These are phyloP conservation scores for Tulasnella sp. DNA, from an alignment of 768 basidiomycete genomes.

Conservation along the genomic window DNA sequence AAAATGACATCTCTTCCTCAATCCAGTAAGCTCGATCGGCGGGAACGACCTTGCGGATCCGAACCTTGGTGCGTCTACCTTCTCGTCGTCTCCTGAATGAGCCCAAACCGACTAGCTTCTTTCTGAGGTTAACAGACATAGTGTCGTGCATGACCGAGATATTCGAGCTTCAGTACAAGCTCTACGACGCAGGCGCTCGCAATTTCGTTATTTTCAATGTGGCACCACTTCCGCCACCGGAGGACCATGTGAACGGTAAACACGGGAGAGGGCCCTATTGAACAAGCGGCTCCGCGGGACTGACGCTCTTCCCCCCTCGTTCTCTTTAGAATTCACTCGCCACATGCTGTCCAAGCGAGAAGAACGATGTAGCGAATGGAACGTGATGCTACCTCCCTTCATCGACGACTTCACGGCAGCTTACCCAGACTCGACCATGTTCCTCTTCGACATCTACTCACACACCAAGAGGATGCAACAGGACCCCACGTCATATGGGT, in stretches of 20 bases:
- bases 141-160: conserved; percentile 9
- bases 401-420: conserved; percentile 39
- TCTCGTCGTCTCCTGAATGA: too few relatives aligned
- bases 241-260: background rate
- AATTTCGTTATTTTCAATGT: conserved; percentile 60
- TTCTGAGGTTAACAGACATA: background rate
- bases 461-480: conserved; percentile 49
- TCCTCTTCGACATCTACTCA: conserved; percentile 41
- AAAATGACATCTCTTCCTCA: too few relatives aligned
- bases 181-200: conserved; percentile 49
- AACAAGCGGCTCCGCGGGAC: background rate
- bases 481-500: conserved; percentile 43
- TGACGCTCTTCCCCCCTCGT: background rate
- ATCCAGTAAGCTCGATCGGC: conserved; percentile 57
- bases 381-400: conserved; percentile 38
- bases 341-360: conserved; percentile 7
- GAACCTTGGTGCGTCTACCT: background rate
- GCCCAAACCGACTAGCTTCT: too few relatives aligned
- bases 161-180: conserved; percentile 45
- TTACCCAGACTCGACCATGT: conserved; percentile 46
- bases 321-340: background rate
- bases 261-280: background rate
- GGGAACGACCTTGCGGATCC: conserved; percentile 51
- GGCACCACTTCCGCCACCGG: conserved; percentile 39
- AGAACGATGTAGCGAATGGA: conserved; percentile 41